Evolutionary conservation across 2,329 filamentous ascomycete genomes (phyloP), one percentile per base, ranked within the genome.

Genomic region (Thielaviopsis punctulata): DNA sequence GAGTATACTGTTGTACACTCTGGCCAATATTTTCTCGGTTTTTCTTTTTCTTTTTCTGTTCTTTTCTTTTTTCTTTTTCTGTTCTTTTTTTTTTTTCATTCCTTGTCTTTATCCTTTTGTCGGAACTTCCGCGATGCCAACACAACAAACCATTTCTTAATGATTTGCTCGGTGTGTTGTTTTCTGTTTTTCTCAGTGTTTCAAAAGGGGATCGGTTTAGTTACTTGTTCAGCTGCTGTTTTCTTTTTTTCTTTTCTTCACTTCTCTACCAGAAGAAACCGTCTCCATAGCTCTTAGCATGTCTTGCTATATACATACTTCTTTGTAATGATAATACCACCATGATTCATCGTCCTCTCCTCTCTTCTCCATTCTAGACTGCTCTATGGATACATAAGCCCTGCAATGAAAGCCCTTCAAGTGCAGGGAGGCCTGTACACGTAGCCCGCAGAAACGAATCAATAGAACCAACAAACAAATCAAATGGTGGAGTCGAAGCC

Each of bases 1-100:
- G 48, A 44, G n/a, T 52, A 44, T 52, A 47, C 44, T 52, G 24
- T 47, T 41, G 43, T 52, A 52, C 43, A 52, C 18, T 45, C 48
- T 24, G 12, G 33, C 33, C 2, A 18, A 8, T 18, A 5, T 39
- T 39, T 18, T 39, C 33, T 15, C 30, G 15, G 15, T 36, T 36
- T 36, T 36, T 36, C 30, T 36, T 22, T 19, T 12, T 24, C 24
- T 24, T 39, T 52, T 30, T 36, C 39, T 47, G 46, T 12, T 47
- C 24, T 15, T 51, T 15, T 36, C 1, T 46, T 46, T 30, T 22
- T 41, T 21, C 13, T 22, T 10, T 30, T 47, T 24, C 13, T 21
- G n/a, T 45, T 15, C 10, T n/a, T 10, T 46, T 7, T 21, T 41
- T 33, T 6, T 30, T 30, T 21, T 48, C 15, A 15, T 30, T 25